phyloP scores from a whole-genome alignment of 192 early-diverging fungal species.

The Coemansia sp. region DNA sequence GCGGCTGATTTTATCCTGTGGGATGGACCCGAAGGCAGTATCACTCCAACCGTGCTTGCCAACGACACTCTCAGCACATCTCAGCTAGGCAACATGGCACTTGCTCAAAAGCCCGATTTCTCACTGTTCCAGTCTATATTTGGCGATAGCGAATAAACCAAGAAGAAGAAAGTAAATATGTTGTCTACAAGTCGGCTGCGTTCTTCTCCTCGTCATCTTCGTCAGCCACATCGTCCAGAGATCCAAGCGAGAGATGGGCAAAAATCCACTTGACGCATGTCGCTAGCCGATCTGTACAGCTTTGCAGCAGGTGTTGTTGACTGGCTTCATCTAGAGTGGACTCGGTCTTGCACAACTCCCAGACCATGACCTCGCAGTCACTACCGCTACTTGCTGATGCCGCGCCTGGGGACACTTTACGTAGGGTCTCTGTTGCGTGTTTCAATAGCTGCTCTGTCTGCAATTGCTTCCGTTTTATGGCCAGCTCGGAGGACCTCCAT shows the following conservation, averaged over 20 bases:
- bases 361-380: conserved; percentile 3
- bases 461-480: conserved; percentile 20
- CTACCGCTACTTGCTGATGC: background rate
- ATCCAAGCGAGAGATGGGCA: background rate
- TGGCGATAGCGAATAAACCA: conserved; percentile 10
- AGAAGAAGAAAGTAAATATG: background rate
- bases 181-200: background rate
- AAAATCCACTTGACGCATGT: conserved; percentile 5
- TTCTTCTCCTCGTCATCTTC: conserved; percentile 3
- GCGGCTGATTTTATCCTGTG: conserved; percentile 35
- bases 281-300: background rate
- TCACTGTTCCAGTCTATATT: conserved; percentile 33
- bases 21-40: background rate
- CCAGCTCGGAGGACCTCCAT: conserved; percentile 26
- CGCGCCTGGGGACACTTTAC: background rate
- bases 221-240: background rate
- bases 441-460: conserved; percentile 13
- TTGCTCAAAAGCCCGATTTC: conserved; percentile 15
- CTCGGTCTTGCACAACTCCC: conserved; percentile 12
- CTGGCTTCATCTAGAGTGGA: background rate
- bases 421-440: background rate
- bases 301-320: background rate
- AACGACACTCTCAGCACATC: background rate
- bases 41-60: conserved; percentile 12
- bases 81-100: background rate